A percentile compares a stretch with the other conserved stretches of the same genome.
These are phyloP conservation scores for Ustulina deusta DNA, from an alignment of 2,329 filamentous ascomycete species.

Conservation along the genomic window DNA sequence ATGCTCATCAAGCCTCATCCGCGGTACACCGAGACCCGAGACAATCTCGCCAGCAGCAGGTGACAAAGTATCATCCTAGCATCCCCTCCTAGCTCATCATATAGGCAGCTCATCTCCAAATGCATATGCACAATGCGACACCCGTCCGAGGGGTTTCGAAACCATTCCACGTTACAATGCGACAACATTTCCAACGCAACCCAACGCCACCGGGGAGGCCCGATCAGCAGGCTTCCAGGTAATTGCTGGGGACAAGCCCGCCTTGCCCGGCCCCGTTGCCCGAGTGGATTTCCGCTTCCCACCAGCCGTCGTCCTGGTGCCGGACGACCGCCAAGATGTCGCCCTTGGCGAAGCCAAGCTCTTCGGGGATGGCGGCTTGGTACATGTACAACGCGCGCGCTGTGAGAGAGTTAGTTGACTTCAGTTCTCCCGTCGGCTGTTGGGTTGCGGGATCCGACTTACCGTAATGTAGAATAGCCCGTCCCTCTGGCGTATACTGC, in stretches of 20 bases:
- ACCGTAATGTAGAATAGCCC: slow-evolving; percentile 94
- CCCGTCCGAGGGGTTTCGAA: neutral
- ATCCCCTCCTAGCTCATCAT: slow-evolving; percentile 22
- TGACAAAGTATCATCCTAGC: slow-evolving; percentile 19
- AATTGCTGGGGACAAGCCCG: slow-evolving; percentile 76
- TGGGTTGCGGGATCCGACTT: slow-evolving; percentile 60
- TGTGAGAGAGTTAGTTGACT: slow-evolving; percentile 55
- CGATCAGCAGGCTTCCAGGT: slow-evolving; percentile 63
- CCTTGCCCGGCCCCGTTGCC: slow-evolving; percentile 64
- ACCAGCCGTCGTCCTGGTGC: slow-evolving; percentile 98
- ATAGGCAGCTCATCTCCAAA: slow-evolving; percentile 33
- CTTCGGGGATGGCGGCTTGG: slow-evolving; percentile 92
- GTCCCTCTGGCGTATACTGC: slow-evolving; percentile 86
- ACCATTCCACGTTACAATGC: neutral
- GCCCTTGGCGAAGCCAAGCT: slow-evolving; percentile 91
- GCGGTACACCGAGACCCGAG: slow-evolving; percentile 19
- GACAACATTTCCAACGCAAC: neutral
- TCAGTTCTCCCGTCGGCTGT: neutral
- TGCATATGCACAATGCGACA: slow-evolving; percentile 15
- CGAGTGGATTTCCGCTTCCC: slow-evolving; percentile 94
- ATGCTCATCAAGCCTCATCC: slow-evolving; percentile 20
- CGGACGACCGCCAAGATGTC: slow-evolving; percentile 89
- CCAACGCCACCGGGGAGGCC: neutral
- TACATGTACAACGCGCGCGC: slow-evolving; percentile 96
- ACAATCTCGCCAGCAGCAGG: slow-evolving; percentile 11